A percentile compares a stretch with the other conserved stretches of the same genome.
phyloP scores from a whole-genome alignment of 768 basidiomycete species.

The Suillus plorans region DNA sequence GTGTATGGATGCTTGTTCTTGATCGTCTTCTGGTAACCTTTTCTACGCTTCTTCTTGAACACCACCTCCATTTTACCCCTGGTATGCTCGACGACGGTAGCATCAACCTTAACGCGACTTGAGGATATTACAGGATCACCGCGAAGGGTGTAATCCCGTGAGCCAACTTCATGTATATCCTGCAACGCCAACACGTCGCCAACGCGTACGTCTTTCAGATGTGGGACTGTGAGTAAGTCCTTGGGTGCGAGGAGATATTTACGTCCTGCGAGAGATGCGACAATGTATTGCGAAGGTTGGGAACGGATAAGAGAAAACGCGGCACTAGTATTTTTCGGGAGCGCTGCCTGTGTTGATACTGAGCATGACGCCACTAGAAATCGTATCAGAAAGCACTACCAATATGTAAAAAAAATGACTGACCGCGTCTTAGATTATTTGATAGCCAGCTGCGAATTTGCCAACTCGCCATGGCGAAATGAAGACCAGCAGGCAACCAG shows the following conservation, averaged over 20 bases:
- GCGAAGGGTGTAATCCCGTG: constrained; percentile 90
- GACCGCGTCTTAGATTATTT: constrained; percentile 24
- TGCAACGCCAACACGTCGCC: constrained; percentile 84
- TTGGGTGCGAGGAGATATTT: constrained; percentile 88
- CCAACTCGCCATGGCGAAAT: constrained; percentile 16
- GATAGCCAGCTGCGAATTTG: constrained; percentile 26
- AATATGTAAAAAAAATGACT: background rate
- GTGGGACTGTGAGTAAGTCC: constrained; percentile 92
- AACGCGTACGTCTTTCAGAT: constrained; percentile 79
- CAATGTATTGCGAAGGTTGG: constrained; percentile 89
- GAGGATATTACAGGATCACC: constrained; percentile 71
- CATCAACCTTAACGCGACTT: constrained; percentile 67
- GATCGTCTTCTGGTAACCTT: constrained; percentile 95
- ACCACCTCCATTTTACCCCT: constrained; percentile 90
- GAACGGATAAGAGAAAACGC: constrained; percentile 84
- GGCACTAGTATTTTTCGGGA: constrained; percentile 44
- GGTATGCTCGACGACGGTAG: constrained; percentile 97
- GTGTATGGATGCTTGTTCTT: constrained; percentile 94
- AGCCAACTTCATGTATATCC: constrained; percentile 91
- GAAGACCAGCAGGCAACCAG: background rate
- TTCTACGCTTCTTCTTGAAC: constrained; percentile 97
- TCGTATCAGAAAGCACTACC: constrained; percentile 4
- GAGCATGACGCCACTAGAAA: constrained; percentile 23
- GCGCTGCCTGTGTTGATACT: constrained; percentile 31
- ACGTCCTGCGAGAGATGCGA: constrained; percentile 83